Conservation (phyloP, 208 protist genomes). For the Trichomonas vaginalis region DNA sequence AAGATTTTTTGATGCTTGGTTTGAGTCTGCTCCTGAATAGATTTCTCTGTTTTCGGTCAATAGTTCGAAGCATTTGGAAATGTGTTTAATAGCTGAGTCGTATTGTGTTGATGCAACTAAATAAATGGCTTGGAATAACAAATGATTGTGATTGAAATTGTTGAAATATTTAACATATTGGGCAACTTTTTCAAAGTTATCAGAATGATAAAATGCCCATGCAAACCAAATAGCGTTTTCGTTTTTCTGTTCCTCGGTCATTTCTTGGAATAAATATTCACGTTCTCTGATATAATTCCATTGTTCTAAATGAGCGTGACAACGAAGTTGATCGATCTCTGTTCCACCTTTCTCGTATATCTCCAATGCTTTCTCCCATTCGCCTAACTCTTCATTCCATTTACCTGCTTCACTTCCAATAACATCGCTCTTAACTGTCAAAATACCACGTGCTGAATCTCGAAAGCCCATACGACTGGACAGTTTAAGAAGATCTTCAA, state of each 20-base stretch:
- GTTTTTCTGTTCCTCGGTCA: neutral
- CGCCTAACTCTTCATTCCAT: neutral
- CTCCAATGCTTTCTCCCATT: slow-evolving; percentile 12
- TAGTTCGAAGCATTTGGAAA: neutral
- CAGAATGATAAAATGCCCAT: slow-evolving; percentile 14
- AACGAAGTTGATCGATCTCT: neutral
- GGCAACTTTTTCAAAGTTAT: neutral
- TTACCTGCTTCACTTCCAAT: neutral
- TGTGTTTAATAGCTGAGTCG: neutral
- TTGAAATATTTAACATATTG: neutral
- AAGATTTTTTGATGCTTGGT: neutral
- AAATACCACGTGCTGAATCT: neutral
- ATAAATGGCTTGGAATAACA: neutral
- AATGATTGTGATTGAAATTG: neutral
- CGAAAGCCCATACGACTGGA: neutral
- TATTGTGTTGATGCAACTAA: neutral
- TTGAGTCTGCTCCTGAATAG: neutral
- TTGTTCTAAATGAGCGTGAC: slow-evolving; percentile 1
- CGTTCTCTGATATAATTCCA: neutral
- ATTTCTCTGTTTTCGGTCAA: neutral
- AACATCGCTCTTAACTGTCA: neutral
- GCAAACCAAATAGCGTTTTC: neutral
- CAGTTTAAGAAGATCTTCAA: neutral
- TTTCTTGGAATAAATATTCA: neutral
- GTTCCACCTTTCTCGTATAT: neutral